Conservation (phyloP, 1,284 basidiomycete species). For the Naganishia liquefaciens region DNA sequence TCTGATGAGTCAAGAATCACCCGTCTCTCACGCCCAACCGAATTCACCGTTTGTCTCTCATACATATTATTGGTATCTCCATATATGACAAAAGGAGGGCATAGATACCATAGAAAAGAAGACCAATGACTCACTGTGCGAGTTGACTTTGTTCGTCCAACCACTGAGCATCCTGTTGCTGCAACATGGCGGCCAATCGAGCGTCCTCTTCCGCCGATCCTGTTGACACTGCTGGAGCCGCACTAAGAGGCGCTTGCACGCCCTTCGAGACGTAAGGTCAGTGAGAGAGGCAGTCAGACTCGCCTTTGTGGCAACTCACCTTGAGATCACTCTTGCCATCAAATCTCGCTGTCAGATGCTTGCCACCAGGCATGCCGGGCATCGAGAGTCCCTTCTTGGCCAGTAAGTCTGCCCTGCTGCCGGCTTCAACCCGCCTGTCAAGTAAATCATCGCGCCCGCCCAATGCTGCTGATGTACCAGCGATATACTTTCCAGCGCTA, state of each 20-base stretch:
- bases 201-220: conserved; percentile 53
- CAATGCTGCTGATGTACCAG: conserved; percentile 54
- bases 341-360: conserved; percentile 59
- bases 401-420: conserved; percentile 48
- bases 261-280: background rate
- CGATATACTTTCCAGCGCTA: conserved; percentile 82
- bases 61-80: conserved; percentile 21
- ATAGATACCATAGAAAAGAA: background rate
- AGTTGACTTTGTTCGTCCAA: conserved; percentile 53
- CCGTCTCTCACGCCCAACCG: too few relatives aligned
- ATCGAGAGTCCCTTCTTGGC: conserved; percentile 40
- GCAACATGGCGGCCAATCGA: conserved; percentile 50
- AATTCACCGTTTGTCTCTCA: background rate
- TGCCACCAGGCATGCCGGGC: conserved; percentile 37
- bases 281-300: background rate
- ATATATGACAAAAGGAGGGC: conserved; percentile 5
- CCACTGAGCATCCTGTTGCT: conserved; percentile 51
- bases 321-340: conserved; percentile 70
- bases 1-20: too few relatives aligned
- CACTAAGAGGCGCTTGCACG: conserved; percentile 28
- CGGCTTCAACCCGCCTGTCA: conserved; percentile 51
- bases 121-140: conserved; percentile 44
- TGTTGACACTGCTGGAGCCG: conserved; percentile 33
- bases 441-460: conserved; percentile 46
- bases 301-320: conserved; percentile 1